Evolutionary conservation across 306 rosid genomes (phyloP).

Genomic region (Rosa chinensis): DNA sequence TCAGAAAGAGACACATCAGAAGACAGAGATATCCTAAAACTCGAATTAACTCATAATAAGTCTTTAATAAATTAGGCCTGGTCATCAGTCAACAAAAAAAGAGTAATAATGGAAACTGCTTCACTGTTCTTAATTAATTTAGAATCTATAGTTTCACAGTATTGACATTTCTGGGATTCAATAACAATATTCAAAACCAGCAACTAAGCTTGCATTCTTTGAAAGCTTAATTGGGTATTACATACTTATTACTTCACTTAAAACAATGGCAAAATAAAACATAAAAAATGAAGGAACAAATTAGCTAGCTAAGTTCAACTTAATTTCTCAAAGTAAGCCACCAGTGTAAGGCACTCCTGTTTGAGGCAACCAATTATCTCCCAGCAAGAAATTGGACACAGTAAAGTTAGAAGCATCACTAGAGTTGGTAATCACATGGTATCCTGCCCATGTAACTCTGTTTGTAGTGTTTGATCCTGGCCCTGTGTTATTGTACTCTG

Average conservation of each 20-base stretch:
- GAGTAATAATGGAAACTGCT: not conserved
- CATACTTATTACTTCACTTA: not conserved
- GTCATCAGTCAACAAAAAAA: not conserved
- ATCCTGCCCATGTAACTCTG: constrained; percentile 63
- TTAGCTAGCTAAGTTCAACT: not conserved
- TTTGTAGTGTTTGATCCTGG: constrained; percentile 49
- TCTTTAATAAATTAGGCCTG: not conserved
- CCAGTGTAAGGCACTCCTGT: constrained; percentile 64
- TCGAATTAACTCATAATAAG: not conserved
- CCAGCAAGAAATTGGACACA: constrained; percentile 47
- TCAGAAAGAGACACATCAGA: not conserved
- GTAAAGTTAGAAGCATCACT: constrained; percentile 66
- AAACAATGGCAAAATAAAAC: not conserved
- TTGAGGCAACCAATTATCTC: constrained; percentile 65
- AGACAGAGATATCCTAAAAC: not conserved
- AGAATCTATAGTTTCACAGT: not conserved
- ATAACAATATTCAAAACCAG: not conserved
- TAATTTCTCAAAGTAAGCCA: constrained; percentile 28
- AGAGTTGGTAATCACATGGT: constrained; percentile 45
- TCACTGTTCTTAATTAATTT: not conserved
- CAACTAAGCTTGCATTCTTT: not conserved
- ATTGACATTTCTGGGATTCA: not conserved
- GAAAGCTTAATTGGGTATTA: constrained; percentile 11
- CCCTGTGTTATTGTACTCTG: constrained; percentile 67
- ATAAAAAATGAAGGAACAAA: not conserved